Percentiles rank a stretch among this genome's conserved stretches.
phyloP scores from a whole-genome alignment of 192 early-diverging fungal species.

The Allomyces javanicus region DNA sequence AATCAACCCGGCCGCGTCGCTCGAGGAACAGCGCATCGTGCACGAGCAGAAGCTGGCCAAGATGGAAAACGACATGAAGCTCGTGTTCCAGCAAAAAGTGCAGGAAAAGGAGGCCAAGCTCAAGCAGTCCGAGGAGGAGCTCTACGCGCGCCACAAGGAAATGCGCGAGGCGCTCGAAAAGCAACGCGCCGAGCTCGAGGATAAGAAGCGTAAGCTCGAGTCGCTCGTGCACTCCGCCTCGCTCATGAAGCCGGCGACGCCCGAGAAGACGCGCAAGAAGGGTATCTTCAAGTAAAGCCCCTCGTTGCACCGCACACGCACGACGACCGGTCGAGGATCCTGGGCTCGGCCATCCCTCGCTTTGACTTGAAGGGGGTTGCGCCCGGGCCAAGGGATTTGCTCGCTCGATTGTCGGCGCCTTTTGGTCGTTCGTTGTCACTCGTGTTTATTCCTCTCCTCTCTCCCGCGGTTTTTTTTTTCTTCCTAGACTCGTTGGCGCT shows the following conservation, averaged over 20 bases:
- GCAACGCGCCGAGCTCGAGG: slow-evolving; percentile 79
- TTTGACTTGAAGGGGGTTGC: too few relatives aligned
- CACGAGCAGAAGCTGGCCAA: slow-evolving; percentile 92
- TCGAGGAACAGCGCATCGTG: slow-evolving; percentile 76
- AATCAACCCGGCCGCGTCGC: slow-evolving; percentile 52
- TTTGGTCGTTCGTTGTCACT: too few relatives aligned
- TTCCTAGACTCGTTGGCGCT: too few relatives aligned
- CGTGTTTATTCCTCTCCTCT: too few relatives aligned
- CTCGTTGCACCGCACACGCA: not conserved
- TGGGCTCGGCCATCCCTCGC: not conserved
- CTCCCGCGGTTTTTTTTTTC: too few relatives aligned
- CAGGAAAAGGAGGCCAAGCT: slow-evolving; percentile 96
- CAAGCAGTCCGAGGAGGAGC: slow-evolving; percentile 90
- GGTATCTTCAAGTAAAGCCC: slow-evolving; percentile 35
- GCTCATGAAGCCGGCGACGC: slow-evolving; percentile 37
- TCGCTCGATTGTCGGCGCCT: too few relatives aligned
- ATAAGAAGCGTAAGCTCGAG: slow-evolving; percentile 79
- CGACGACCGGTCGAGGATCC: not conserved
- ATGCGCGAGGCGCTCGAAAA: slow-evolving; percentile 96
- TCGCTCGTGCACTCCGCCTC: slow-evolving; percentile 11
- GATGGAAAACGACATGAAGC: slow-evolving; percentile 98
- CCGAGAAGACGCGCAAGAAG: slow-evolving; percentile 54
- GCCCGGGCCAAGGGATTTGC: too few relatives aligned
- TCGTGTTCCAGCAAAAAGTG: slow-evolving; percentile 96
- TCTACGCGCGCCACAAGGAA: slow-evolving; percentile 90